Evolutionary conservation across 495 filamentous ascomycete species (phyloP).

Genomic region (Platismatia glauca): DNA sequence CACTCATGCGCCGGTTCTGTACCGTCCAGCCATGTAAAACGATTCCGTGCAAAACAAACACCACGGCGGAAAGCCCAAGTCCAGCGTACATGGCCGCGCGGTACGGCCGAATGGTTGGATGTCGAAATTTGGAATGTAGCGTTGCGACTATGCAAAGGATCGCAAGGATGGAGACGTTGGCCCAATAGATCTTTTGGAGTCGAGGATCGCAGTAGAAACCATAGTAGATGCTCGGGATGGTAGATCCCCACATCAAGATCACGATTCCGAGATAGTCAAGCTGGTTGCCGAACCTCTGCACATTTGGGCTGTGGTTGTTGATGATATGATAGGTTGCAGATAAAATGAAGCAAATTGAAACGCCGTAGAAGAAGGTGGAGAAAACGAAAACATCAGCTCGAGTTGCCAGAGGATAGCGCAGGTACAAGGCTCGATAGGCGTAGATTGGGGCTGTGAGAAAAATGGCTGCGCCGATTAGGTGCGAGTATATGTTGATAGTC

Average conservation of each 20-base stretch:
- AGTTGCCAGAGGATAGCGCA: slow-evolving; percentile 29
- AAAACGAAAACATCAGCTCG: slow-evolving; percentile 37
- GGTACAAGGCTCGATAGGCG: slow-evolving; percentile 28
- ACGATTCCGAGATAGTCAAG: slow-evolving; percentile 46
- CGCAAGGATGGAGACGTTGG: slow-evolving; percentile 23
- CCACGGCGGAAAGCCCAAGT: slow-evolving; percentile 35
- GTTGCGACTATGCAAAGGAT: slow-evolving; percentile 18
- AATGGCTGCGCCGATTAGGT: slow-evolving; percentile 39
- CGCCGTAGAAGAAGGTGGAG: slow-evolving; percentile 39
- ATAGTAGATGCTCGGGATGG: slow-evolving; percentile 45
- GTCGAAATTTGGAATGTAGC: slow-evolving; percentile 17
- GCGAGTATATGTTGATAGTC: slow-evolving; percentile 42
- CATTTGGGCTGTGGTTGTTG: slow-evolving; percentile 35
- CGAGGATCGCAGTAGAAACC: slow-evolving; percentile 35
- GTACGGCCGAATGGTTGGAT: slow-evolving; percentile 21
- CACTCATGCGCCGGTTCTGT: slow-evolving; percentile 35
- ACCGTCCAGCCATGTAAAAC: slow-evolving; percentile 30
- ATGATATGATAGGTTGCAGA: slow-evolving; percentile 46
- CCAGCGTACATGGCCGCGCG: slow-evolving; percentile 35
- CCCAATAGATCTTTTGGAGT: slow-evolving; percentile 34
- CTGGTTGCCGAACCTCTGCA: slow-evolving; percentile 34
- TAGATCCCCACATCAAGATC: slow-evolving; percentile 45
- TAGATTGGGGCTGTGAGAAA: slow-evolving; percentile 35
- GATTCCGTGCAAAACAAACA: slow-evolving; percentile 38
- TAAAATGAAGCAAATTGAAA: slow-evolving; percentile 41